Evolutionary conservation across 768 basidiomycete genomes (phyloP), one percentile per base, ranked within the genome.

Genomic region (Mrakia frigida): DNA sequence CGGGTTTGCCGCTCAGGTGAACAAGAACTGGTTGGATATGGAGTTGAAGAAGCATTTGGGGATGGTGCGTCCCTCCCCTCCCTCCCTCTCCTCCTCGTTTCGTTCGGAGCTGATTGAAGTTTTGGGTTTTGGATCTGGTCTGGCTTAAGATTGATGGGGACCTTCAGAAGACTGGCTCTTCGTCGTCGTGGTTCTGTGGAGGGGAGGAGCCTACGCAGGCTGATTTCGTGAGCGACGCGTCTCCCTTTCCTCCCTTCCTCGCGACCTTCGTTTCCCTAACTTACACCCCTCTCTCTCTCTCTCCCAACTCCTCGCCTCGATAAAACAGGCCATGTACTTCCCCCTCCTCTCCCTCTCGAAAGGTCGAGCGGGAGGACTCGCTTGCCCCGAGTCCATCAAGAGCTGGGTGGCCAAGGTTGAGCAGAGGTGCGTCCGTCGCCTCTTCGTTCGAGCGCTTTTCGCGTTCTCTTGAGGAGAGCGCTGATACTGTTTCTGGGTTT

Each of bases 21-120:
- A 56, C 70, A 56, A 72, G 76, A 77, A 53, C 46, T 77, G 76
- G 76, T 39, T 77, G 13, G 71, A 77, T 63, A 73, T 69, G 52
- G 56, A 77, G 33, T 63, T 77, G 18, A 52, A 14, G 14, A 52
- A 31, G 6, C 76, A 77, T 37, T 46, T 77, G 5, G 33, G 4
- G 6, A 77, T 73, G 76, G 70, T 77, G 11, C 13, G 52, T 65
- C 39, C 11, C 21, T 25, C 43, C n/a, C 6, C 35, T 41, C 35
- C 41, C 3, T 21, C 31, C 46, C 37, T 53, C 60, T 60, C 31
- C 18, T 25, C 3, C 1, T 74, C 31, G 23, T 33, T 50, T 35
- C 14, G 13, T 61, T 46, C 37, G 28, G 23, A n/a, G n/a, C n/a
- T n/a, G n/a, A n/a, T n/a, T n/a, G n/a, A n/a, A n/a, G n/a, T n/a